Conservation (phyloP, 1,284 basidiomycete genomes). For the Cutaneotrichosporon sp. region DNA sequence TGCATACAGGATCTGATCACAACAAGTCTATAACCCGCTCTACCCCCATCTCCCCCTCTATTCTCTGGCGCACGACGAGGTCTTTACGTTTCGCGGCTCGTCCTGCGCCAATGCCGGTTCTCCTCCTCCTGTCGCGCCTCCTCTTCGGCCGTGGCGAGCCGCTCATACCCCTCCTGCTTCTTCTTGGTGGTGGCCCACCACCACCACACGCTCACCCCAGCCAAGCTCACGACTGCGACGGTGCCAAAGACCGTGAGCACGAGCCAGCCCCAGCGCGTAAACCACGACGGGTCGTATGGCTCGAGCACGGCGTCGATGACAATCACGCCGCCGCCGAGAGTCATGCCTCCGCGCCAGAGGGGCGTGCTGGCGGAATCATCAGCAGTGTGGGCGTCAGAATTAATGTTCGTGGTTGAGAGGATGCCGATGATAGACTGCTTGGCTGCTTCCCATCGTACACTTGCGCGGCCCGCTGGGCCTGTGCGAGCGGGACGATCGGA, state of each 20-base stretch:
- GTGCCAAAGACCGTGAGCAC: slow-evolving; percentile 56
- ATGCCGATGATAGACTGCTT: background rate
- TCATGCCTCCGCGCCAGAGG: slow-evolving; percentile 49
- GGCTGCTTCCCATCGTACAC: slow-evolving; percentile 52
- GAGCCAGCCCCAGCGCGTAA: slow-evolving; percentile 57
- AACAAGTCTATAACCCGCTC: background rate
- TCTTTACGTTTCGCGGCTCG: slow-evolving; percentile 11
- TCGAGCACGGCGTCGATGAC: slow-evolving; percentile 77
- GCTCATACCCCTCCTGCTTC: slow-evolving; percentile 22
- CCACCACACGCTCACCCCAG: slow-evolving; percentile 64
- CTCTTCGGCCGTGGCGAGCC: slow-evolving; percentile 15
- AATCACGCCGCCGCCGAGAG: slow-evolving; percentile 73
- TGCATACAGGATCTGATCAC: slow-evolving; percentile 6
- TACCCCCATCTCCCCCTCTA: background rate
- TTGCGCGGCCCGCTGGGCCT: slow-evolving; percentile 76
- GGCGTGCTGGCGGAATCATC: slow-evolving; percentile 22
- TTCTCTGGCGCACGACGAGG: background rate
- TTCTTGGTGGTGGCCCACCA: slow-evolving; percentile 48
- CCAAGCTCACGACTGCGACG: slow-evolving; percentile 61
- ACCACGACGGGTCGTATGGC: slow-evolving; percentile 84
- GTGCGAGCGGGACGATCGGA: slow-evolving; percentile 60
- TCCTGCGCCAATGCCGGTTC: slow-evolving; percentile 21
- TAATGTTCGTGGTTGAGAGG: background rate
- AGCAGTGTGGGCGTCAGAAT: background rate
- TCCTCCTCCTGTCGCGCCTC: slow-evolving; percentile 18